These are phyloP conservation scores for Spergularia bocconei DNA, from an alignment of 148 eudicot genomes.

Conservation along the genomic window DNA sequence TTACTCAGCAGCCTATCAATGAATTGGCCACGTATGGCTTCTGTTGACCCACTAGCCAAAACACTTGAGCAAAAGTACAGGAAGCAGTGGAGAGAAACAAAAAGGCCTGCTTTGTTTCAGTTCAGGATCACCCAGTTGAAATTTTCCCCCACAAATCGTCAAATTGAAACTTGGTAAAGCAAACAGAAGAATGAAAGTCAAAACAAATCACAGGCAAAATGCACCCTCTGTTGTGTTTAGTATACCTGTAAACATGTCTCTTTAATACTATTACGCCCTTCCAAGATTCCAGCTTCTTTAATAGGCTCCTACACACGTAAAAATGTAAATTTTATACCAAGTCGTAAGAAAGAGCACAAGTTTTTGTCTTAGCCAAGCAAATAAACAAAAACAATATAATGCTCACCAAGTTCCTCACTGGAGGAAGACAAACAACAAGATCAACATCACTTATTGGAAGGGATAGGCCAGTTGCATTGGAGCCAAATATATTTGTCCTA, in stretches of 20 bases:
- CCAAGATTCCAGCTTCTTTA: slow-evolving; percentile 98
- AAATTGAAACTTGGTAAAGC: not conserved
- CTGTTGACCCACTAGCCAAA: not conserved
- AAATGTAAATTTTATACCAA: not conserved
- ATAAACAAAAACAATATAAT: slow-evolving; percentile 9
- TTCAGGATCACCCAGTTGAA: not conserved
- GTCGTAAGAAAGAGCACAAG: slow-evolving; percentile 6
- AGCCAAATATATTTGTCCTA: slow-evolving; percentile 87
- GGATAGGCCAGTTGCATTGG: slow-evolving; percentile 92
- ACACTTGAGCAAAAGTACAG: not conserved
- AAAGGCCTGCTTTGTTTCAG: not conserved
- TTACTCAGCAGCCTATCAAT: not conserved
- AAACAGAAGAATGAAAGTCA: not conserved
- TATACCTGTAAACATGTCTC: slow-evolving; percentile 96
- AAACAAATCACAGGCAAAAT: not conserved
- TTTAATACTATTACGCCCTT: slow-evolving; percentile 97
- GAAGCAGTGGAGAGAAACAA: slow-evolving; percentile 1
- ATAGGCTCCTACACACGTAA: slow-evolving; percentile 73
- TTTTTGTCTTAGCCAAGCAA: not conserved
- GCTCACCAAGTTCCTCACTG: slow-evolving; percentile 94
- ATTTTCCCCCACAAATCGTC: not conserved
- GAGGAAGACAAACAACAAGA: slow-evolving; percentile 98
- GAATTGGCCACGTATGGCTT: not conserved
- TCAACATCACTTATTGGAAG: slow-evolving; percentile 98
- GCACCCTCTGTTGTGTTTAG: not conserved